Percentiles rank a stretch among this genome's conserved stretches.
Evolutionary conservation across 495 filamentous ascomycete species (phyloP).

Genomic region (Aspergillus steynii): DNA sequence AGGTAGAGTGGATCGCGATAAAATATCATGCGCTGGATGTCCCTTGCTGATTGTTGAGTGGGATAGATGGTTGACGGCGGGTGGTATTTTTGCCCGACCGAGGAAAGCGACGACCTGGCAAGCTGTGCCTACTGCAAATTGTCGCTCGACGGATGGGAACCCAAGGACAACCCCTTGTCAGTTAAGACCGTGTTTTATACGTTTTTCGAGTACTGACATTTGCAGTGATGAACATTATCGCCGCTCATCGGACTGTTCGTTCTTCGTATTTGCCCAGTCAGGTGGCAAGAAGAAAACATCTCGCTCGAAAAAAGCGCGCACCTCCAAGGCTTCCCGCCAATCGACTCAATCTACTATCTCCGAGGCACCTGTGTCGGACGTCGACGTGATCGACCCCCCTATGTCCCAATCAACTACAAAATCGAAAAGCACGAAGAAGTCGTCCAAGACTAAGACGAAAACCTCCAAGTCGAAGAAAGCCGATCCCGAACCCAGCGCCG

Average conservation of each 20-base stretch:
- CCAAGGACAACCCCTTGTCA: constrained; percentile 82
- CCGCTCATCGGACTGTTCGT: constrained; percentile 75
- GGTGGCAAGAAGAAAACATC: constrained; percentile 36
- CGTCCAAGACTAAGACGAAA: constrained; percentile 40
- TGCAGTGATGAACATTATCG: constrained; percentile 80
- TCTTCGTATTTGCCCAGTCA: constrained; percentile 62
- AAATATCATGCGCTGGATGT: neutral
- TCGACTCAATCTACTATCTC: constrained; percentile 69
- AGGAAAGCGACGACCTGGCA: constrained; percentile 78
- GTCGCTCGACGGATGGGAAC: constrained; percentile 88
- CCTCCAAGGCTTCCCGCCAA: constrained; percentile 69
- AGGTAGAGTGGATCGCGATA: constrained; percentile 50
- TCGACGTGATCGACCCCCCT: constrained; percentile 64
- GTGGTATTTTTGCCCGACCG: constrained; percentile 87
- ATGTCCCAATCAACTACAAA: constrained; percentile 56
- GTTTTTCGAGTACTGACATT: constrained; percentile 17
- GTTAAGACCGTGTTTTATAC: constrained; percentile 31
- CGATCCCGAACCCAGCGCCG: constrained; percentile 53
- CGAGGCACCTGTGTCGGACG: constrained; percentile 55
- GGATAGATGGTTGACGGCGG: constrained; percentile 85
- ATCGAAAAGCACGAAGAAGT: constrained; percentile 53
- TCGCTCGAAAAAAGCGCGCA: constrained; percentile 55
- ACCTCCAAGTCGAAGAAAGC: constrained; percentile 56
- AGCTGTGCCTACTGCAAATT: constrained; percentile 87
- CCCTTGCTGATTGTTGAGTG: constrained; percentile 1